Evolutionary conservation across 192 early-diverging fungal genomes (phyloP).

Genomic region (Chytriomyces sp.): DNA sequence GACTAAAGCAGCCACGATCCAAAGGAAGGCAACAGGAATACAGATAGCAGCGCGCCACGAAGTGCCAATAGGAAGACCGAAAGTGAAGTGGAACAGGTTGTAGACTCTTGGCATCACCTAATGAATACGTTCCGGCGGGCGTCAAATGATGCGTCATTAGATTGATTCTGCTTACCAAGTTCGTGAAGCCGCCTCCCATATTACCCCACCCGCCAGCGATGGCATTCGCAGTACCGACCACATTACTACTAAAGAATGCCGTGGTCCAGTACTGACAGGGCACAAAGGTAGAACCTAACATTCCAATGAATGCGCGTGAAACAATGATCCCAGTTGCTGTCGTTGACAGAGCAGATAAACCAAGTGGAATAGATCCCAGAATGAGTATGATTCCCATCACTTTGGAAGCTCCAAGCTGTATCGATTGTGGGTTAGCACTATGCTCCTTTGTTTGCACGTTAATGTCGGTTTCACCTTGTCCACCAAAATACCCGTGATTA

Average conservation of each 20-base stretch:
- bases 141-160: too few relatives aligned
- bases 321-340: conserved; percentile 51
- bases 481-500: conserved; percentile 43
- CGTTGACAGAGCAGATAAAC: conserved; percentile 46
- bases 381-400: conserved; percentile 60
- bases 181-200: conserved; percentile 67
- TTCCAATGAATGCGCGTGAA: conserved; percentile 58
- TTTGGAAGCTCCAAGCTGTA: conserved; percentile 38
- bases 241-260: conserved; percentile 52
- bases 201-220: conserved; percentile 72
- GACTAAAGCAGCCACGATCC: conserved; percentile 19
- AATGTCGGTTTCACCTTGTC: conserved; percentile 22
- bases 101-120: conserved; percentile 62
- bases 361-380: conserved; percentile 57
- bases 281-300: conserved; percentile 68
- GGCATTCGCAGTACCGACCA: conserved; percentile 72
- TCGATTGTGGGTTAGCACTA: conserved; percentile 40
- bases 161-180: too few relatives aligned
- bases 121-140: conserved; percentile 59
- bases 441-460: conserved; percentile 37
- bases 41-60: conserved; percentile 56
- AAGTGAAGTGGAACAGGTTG: conserved; percentile 26
- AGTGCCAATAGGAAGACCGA: conserved; percentile 24
- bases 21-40: conserved; percentile 31
- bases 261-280: conserved; percentile 75